phyloP scores from a whole-genome alignment of 495 filamentous ascomycete species.

The Trypethelium eluteriae region DNA sequence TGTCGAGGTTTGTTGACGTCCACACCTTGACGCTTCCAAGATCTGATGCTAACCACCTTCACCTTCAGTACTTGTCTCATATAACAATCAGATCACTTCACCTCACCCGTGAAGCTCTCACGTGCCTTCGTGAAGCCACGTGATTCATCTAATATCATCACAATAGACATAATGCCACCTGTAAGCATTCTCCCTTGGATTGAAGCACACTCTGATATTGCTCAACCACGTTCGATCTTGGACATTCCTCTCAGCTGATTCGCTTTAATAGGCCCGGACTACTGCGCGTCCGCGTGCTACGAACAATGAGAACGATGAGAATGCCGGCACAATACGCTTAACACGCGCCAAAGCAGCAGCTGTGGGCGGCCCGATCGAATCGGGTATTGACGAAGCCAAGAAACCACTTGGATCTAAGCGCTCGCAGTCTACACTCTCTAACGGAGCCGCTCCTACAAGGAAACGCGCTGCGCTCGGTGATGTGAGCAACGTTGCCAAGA shows the following conservation, averaged over 20 bases:
- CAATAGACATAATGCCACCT: conserved; percentile 4
- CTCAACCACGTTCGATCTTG: neutral
- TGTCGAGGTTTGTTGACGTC: conserved; percentile 14
- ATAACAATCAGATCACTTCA: neutral
- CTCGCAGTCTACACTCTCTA: conserved; percentile 40
- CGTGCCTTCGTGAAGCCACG: neutral
- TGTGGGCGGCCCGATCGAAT: conserved; percentile 49
- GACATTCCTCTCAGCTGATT: neutral
- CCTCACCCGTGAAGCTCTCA: neutral
- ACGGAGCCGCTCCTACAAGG: conserved; percentile 33
- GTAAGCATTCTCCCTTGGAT: neutral
- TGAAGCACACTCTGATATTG: neutral
- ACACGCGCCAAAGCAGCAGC: conserved; percentile 89
- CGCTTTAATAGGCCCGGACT: neutral
- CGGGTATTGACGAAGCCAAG: conserved; percentile 51
- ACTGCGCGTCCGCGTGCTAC: conserved; percentile 55
- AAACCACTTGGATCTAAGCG: conserved; percentile 72
- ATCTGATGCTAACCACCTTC: neutral
- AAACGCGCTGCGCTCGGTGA: conserved; percentile 59
- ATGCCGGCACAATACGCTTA: conserved; percentile 65
- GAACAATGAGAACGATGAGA: conserved; percentile 94
- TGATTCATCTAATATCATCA: neutral
- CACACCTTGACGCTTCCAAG: neutral
- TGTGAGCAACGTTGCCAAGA: conserved; percentile 89
- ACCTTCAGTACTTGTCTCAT: neutral